Conservation (phyloP, 768 basidiomycete species). For the Cantharellus anzutake region DNA sequence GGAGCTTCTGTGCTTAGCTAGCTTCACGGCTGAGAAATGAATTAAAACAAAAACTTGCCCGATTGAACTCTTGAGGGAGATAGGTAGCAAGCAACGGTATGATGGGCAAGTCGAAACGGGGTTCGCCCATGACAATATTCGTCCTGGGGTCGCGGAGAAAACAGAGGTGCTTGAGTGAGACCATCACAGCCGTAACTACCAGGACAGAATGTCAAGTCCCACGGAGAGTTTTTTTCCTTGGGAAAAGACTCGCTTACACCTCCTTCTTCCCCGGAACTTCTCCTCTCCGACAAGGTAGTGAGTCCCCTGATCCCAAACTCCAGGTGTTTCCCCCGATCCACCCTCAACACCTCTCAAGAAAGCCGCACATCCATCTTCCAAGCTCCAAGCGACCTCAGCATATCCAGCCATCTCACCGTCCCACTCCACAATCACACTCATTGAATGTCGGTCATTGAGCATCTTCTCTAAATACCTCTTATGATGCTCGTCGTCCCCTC, state of each 20-base stretch:
- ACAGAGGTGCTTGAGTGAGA: neutral
- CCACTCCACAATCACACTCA: constrained; percentile 30
- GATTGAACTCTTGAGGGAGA: neutral
- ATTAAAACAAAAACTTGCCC: neutral
- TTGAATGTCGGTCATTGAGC: constrained; percentile 21
- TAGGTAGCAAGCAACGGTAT: neutral
- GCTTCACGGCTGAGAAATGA: neutral
- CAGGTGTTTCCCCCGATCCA: neutral
- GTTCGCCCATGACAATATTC: neutral
- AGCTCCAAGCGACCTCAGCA: constrained; percentile 26
- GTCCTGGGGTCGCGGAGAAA: neutral
- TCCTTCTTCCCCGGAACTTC: neutral
- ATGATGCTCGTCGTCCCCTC: constrained; percentile 26
- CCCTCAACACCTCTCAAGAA: no score
- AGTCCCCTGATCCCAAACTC: neutral
- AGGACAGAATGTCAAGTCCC: neutral
- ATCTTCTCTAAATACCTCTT: constrained; percentile 21
- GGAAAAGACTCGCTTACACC: no score
- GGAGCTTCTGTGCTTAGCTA: no score
- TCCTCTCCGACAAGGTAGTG: neutral
- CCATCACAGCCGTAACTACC: neutral
- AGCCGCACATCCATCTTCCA: constrained; percentile 13
- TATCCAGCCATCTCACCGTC: constrained; percentile 27
- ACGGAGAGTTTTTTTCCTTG: no score
- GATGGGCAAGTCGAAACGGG: neutral